Evolutionary conservation across 441 rosid species (phyloP), one percentile per base, ranked within the genome.

Genomic region (Populus trichocarpa): DNA sequence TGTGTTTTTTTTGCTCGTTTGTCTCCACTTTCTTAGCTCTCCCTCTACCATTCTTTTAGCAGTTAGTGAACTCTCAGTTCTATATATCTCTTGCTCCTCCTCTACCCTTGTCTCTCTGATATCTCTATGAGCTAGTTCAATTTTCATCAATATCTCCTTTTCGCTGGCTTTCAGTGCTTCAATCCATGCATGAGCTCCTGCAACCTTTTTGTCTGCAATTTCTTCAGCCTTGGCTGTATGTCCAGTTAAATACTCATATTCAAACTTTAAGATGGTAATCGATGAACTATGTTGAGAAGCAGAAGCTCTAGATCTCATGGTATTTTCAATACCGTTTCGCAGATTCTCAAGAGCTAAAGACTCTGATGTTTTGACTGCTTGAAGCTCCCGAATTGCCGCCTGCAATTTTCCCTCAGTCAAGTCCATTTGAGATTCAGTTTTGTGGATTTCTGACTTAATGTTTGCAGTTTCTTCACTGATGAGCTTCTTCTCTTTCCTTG

Each of bases 111-210:
- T 87, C 61, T 83, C 90, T 42, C 85, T 81, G 18, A 85, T 83
- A 69, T 84, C 84, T 83, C 86, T 83, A 8, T 83, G 85, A 38
- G 83, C 85, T 32, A 86, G 78, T 75, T 90, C 95, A 0, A 83
- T 89, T 82, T 87, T 90, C 86, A 91, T 89, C 84, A 81, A 2
- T 71, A 87, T 88, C 82, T 89, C 97, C 74, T 80, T 89, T 84
- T 95, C 95, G 77, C 91, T 91, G 0, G 93, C 88, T 84, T 87
- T 89, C 22, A 93, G 73, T 77, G 98, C 93, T 82, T 91, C 91
- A 1, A 93, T 87, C 97, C 98, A 93, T 8, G 98, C 94, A 87
- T 87, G 87, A 70, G 97, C 95, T 2, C 97, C 97, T 11, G 90
- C 93, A 64, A 93, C 91, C 83, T 95, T 93, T 82, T 88, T 91